Evolutionary conservation across 2,329 filamentous ascomycete species (phyloP).

Genomic region (Furcasterigmium furcatum): DNA sequence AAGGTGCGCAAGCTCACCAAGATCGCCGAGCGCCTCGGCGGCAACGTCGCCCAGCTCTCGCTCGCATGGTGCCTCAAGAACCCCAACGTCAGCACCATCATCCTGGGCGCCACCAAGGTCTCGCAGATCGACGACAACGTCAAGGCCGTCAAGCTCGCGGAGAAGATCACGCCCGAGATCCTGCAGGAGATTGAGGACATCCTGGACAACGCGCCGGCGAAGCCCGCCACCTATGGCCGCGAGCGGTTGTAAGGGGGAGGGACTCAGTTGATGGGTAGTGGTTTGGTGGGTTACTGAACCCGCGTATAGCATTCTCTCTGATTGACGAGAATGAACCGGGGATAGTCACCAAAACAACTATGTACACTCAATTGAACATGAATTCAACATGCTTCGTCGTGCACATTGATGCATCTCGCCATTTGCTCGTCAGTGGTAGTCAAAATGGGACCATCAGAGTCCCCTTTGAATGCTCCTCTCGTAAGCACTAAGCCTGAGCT

Average conservation of each 20-base stretch:
- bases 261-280: background rate
- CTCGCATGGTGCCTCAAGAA: slow-evolving; percentile 21
- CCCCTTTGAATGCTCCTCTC: no score
- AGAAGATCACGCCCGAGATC: slow-evolving; percentile 2
- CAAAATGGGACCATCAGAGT: no score
- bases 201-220: background rate
- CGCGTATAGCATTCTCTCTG: no score
- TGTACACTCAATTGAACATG: no score
- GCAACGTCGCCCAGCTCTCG: slow-evolving; percentile 17
- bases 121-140: slow-evolving; percentile 15
- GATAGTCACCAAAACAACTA: no score
- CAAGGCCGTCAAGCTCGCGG: background rate
- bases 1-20: slow-evolving; percentile 18
- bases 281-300: no score
- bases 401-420: no score
- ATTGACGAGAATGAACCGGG: no score
- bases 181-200: slow-evolving; percentile 1
- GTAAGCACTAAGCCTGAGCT: no score
- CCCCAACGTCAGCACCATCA: slow-evolving; percentile 22
- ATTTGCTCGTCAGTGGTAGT: no score
- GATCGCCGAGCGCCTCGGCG: slow-evolving; percentile 19
- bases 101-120: slow-evolving; percentile 21
- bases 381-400: no score
- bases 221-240: background rate
- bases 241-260: background rate